Evolutionary conservation across 1,139 yeast species (phyloP).

Genomic region (Candida sanyaensis): DNA sequence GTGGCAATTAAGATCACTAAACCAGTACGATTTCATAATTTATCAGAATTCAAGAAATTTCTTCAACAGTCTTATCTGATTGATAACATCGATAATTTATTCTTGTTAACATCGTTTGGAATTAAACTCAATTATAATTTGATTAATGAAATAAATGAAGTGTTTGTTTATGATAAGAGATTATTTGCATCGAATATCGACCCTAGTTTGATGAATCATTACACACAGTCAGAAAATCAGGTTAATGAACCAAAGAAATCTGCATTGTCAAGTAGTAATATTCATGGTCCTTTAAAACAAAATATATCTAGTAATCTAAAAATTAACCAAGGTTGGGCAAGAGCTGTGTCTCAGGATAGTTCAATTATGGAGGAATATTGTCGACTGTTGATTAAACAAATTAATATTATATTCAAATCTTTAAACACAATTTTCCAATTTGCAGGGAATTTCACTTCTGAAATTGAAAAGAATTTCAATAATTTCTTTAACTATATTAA

Average conservation of each 20-base stretch:
- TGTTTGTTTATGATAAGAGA: constrained; percentile 62
- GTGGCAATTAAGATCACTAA: constrained; percentile 35
- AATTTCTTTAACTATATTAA: constrained; percentile 49
- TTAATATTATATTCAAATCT: constrained; percentile 50
- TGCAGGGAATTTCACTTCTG: constrained; percentile 50
- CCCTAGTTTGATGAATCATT: constrained; percentile 5
- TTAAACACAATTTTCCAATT: constrained; percentile 61
- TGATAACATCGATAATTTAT: constrained; percentile 44
- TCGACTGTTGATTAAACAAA: constrained; percentile 24
- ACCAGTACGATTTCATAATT: constrained; percentile 43
- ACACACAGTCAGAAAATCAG: constrained; percentile 1
- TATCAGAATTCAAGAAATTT: constrained; percentile 47
- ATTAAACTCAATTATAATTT: constrained; percentile 56
- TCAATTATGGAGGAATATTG: constrained; percentile 21
- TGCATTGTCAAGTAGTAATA: constrained; percentile 6
- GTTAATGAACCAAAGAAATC: constrained; percentile 7
- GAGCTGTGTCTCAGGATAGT: constrained; percentile 23
- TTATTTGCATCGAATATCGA: constrained; percentile 33
- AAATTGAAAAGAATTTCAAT: constrained; percentile 54
- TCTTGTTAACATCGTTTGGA: constrained; percentile 68
- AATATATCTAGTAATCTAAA: constrained; percentile 25
- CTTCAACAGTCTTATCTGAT: constrained; percentile 34
- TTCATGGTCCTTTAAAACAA: constrained; percentile 16
- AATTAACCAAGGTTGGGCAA: constrained; percentile 30
- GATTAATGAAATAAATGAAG: constrained; percentile 47